phyloP scores from a whole-genome alignment of 1,284 basidiomycete species.

The Rhodotorula sp. region DNA sequence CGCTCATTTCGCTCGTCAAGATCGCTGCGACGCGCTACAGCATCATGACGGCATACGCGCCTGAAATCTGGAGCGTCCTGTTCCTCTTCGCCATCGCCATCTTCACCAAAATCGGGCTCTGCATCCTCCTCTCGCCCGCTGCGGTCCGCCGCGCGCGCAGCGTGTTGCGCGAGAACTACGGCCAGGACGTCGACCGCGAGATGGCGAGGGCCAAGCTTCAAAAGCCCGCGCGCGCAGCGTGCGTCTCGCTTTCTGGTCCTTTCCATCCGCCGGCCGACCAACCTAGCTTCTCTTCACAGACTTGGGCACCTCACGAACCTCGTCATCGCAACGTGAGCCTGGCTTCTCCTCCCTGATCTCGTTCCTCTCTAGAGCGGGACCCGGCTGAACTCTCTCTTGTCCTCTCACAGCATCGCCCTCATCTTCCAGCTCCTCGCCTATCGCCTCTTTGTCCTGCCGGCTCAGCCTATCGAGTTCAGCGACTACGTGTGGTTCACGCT shows the following conservation, averaged over 20 bases:
- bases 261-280: no score
- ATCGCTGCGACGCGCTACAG: constrained; percentile 9
- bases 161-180: background rate
- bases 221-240: constrained; percentile 16
- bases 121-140: background rate
- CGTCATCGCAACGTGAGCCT: background rate
- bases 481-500: constrained; percentile 1
- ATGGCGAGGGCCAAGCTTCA: background rate
- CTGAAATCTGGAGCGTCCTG: constrained; percentile 9
- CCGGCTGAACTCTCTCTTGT: no score
- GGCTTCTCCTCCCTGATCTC: no score
- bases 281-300: constrained; percentile 3
- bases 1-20: constrained; percentile 1
- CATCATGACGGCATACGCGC: constrained; percentile 6
- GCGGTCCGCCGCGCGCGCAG: background rate
- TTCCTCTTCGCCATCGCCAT: background rate
- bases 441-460: constrained; percentile 1
- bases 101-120: background rate
- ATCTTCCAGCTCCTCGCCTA: constrained; percentile 8
- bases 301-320: constrained; percentile 28
- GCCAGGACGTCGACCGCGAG: background rate
- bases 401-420: background rate
- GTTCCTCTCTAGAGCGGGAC: no score
- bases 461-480: constrained; percentile 1
- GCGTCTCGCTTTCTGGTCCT: no score